These are phyloP conservation scores for Phytopythium cucurbitacearum DNA, from an alignment of 352 stramenopile genomes.

Conservation along the genomic window DNA sequence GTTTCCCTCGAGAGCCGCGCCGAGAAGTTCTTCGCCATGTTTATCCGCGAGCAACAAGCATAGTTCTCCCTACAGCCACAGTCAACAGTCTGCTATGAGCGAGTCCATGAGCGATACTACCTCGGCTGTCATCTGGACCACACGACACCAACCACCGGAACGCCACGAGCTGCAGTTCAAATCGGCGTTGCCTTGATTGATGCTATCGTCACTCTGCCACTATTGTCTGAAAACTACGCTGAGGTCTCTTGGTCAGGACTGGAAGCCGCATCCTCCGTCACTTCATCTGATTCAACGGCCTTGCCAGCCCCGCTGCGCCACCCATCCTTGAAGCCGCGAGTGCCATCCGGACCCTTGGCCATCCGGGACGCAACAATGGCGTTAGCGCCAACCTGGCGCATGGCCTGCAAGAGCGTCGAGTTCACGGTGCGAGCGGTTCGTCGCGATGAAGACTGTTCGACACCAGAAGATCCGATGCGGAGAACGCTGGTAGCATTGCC, in stretches of 20 bases:
- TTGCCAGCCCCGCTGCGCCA: constrained; percentile 26
- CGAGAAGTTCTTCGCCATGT: constrained; percentile 73
- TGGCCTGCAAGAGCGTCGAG: constrained; percentile 60
- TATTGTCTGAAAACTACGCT: too few relatives aligned
- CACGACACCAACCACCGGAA: too few relatives aligned
- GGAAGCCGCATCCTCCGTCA: neutral
- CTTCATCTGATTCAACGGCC: neutral
- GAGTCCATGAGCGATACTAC: neutral
- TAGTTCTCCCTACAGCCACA: neutral
- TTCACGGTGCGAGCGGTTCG: constrained; percentile 54
- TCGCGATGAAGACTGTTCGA: constrained; percentile 13
- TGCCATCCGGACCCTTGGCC: constrained; percentile 70
- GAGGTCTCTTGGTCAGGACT: too few relatives aligned
- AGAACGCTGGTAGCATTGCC: constrained; percentile 50
- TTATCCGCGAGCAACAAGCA: constrained; percentile 34
- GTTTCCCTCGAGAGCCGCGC: constrained; percentile 71
- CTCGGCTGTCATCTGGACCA: too few relatives aligned
- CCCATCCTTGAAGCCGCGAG: constrained; percentile 54
- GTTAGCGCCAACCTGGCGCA: constrained; percentile 59
- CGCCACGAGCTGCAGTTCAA: too few relatives aligned
- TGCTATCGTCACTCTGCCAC: too few relatives aligned
- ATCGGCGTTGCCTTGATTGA: too few relatives aligned
- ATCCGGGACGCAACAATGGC: constrained; percentile 59
- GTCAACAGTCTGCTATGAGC: neutral
- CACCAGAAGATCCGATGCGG: constrained; percentile 21